phyloP scores from a whole-genome alignment of 1,284 basidiomycete genomes.

The Cryptococcus sp. region DNA sequence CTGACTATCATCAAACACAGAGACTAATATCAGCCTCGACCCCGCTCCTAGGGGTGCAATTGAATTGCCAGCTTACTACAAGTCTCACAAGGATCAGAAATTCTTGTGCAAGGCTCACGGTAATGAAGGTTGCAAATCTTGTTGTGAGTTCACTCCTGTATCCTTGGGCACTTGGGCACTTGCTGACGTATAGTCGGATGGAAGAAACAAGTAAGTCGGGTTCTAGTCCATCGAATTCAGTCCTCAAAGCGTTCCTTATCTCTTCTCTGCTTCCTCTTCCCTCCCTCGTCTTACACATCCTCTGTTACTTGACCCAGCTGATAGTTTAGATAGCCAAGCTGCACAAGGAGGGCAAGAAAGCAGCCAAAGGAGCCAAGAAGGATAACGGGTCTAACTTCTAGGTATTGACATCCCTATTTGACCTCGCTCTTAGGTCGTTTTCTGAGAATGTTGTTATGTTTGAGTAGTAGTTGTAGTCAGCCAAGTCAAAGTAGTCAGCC shows the following conservation, averaged over 20 bases:
- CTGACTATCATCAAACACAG: neutral
- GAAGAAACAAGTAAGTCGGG: conserved; percentile 42
- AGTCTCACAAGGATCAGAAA: conserved; percentile 43
- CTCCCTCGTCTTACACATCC: too few species aligned
- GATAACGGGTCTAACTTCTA: conserved; percentile 33
- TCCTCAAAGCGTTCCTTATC: too few species aligned
- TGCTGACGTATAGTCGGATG: conserved; percentile 37
- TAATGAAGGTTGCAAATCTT: conserved; percentile 44
- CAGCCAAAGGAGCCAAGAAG: conserved; percentile 34
- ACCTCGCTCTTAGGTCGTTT: neutral
- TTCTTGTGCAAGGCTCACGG: conserved; percentile 48
- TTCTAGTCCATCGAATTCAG: too few species aligned
- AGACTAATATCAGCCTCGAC: conserved; percentile 30
- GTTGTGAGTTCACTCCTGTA: conserved; percentile 37
- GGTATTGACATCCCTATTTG: conserved; percentile 14
- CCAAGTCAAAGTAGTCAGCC: neutral
- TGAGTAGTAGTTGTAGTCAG: neutral
- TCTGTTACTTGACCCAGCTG: too few species aligned
- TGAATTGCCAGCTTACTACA: conserved; percentile 42
- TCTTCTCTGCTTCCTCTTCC: too few species aligned
- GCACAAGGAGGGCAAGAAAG: conserved; percentile 45
- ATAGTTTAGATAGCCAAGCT: conserved; percentile 37
- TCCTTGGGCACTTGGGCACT: neutral
- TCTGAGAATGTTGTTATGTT: neutral
- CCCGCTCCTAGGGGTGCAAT: conserved; percentile 39